These are phyloP conservation scores for Elsinoe ampelina DNA, from an alignment of 2,329 filamentous ascomycete genomes.

Conservation along the genomic window DNA sequence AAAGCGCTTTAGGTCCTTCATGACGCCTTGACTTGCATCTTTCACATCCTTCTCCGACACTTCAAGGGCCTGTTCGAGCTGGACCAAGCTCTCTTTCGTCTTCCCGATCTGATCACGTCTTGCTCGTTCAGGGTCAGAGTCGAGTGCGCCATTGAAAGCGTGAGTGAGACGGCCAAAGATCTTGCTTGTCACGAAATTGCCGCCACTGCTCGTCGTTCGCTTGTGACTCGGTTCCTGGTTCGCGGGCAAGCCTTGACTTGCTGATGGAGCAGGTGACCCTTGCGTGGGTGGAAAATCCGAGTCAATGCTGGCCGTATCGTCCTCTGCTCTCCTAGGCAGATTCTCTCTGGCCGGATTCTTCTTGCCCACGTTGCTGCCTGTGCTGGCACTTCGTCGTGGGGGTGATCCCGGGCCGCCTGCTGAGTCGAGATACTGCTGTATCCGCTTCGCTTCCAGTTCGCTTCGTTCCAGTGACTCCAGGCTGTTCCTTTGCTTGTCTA, in stretches of 20 bases:
- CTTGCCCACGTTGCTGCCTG: conserved; percentile 30
- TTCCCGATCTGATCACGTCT: conserved; percentile 90
- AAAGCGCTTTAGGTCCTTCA: conserved; percentile 86
- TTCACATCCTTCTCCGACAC: conserved; percentile 86
- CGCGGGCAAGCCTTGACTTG: conserved; percentile 60
- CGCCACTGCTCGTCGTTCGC: conserved; percentile 66
- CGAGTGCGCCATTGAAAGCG: conserved; percentile 90
- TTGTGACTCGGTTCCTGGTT: conserved; percentile 46
- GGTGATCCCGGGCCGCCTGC: conserved; percentile 48
- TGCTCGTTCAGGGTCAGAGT: conserved; percentile 89
- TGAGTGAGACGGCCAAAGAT: conserved; percentile 94
- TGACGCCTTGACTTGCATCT: conserved; percentile 78
- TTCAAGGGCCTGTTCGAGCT: conserved; percentile 84
- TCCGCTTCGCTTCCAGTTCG: conserved; percentile 82
- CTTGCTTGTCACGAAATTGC: conserved; percentile 78
- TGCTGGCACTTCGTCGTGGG: conserved; percentile 54
- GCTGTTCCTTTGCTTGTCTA: conserved; percentile 73
- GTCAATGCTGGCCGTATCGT: conserved; percentile 46
- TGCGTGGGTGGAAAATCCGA: conserved; percentile 92
- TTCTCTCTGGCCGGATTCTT: conserved; percentile 34
- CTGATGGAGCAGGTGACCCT: conserved; percentile 50
- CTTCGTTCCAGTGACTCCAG: conserved; percentile 87
- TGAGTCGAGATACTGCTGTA: conserved; percentile 81
- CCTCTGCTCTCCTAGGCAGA: conserved; percentile 23
- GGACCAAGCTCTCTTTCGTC: conserved; percentile 74